These are phyloP conservation scores for Emmonsiellopsis sp. DNA, from an alignment of 2,329 filamentous ascomycete species.

Conservation along the genomic window DNA sequence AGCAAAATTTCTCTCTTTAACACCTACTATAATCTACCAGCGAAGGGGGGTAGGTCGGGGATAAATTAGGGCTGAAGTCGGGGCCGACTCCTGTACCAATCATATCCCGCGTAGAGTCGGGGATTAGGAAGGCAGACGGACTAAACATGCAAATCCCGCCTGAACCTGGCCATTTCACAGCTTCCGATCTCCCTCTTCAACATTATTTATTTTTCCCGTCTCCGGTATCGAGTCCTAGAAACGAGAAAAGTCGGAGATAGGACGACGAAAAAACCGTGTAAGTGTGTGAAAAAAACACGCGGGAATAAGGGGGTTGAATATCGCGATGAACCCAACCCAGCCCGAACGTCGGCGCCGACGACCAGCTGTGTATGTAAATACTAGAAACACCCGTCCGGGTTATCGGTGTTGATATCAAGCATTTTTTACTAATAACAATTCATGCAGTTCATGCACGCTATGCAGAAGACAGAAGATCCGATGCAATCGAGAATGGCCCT, in stretches of 20 bases:
- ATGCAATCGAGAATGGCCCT: slow-evolving; percentile 51
- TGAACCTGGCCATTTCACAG: background rate
- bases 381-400: too few relatives aligned
- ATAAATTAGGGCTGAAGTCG: too few relatives aligned
- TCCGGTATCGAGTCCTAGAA: too few relatives aligned
- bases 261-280: too few relatives aligned
- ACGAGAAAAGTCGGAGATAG: too few relatives aligned
- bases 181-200: too few relatives aligned
- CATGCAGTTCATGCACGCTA: slow-evolving; percentile 43
- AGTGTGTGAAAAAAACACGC: too few relatives aligned
- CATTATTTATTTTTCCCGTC: too few relatives aligned
- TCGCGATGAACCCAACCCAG: slow-evolving; percentile 13
- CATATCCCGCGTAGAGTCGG: slow-evolving; percentile 8
- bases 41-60: too few relatives aligned
- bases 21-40: too few relatives aligned
- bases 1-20: background rate
- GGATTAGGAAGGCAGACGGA: slow-evolving; percentile 16
- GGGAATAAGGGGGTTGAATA: background rate
- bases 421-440: slow-evolving; percentile 6
- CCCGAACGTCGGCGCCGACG: slow-evolving; percentile 31
- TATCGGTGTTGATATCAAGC: too few relatives aligned
- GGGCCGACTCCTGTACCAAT: too few relatives aligned
- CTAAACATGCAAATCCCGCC: slow-evolving; percentile 16
- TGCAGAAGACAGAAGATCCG: slow-evolving; percentile 54
- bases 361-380: slow-evolving; percentile 31